Evolutionary conservation across 495 filamentous ascomycete species (phyloP).

Genomic region (Amniculicola lignicola): DNA sequence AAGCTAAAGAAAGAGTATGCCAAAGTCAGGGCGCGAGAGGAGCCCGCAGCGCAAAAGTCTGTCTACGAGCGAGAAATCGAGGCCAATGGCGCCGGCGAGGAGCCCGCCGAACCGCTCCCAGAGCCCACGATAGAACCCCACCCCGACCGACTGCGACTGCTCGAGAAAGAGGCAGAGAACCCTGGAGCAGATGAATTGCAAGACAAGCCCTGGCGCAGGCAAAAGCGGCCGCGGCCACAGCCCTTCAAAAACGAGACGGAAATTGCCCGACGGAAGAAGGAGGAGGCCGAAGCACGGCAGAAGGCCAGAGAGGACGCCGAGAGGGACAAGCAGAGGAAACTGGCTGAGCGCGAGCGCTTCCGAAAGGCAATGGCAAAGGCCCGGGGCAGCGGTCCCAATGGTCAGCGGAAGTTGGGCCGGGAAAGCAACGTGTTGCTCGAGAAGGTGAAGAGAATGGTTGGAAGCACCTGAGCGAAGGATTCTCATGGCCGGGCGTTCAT

Average conservation of each 20-base stretch:
- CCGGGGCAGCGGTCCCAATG: constrained; percentile 67
- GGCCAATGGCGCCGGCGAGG: not conserved
- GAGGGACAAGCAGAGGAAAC: constrained; percentile 49
- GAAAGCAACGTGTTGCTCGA: constrained; percentile 81
- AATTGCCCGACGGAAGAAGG: constrained; percentile 62
- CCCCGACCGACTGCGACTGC: constrained; percentile 67
- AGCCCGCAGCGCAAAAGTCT: constrained; percentile 18
- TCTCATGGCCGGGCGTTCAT: no score
- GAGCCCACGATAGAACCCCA: constrained; percentile 55
- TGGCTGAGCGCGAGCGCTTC: constrained; percentile 45
- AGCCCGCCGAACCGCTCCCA: constrained; percentile 8
- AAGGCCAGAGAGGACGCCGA: constrained; percentile 39
- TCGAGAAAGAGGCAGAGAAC: constrained; percentile 46
- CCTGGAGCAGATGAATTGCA: constrained; percentile 36
- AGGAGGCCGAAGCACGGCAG: constrained; percentile 60
- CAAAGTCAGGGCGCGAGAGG: constrained; percentile 66
- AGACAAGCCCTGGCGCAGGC: constrained; percentile 27
- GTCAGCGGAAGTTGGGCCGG: constrained; percentile 77
- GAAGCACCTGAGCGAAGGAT: constrained; percentile 5
- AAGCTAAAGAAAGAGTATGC: constrained; percentile 91
- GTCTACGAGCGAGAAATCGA: constrained; percentile 29
- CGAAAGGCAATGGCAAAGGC: constrained; percentile 60
- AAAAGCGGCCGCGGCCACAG: constrained; percentile 53
- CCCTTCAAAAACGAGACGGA: constrained; percentile 75
- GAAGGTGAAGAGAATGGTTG: constrained; percentile 70